Evolutionary conservation across 176 grass and related monocot species (phyloP), one percentile per base, ranked within the genome.

Genomic region (Calamus simplicifolius): DNA sequence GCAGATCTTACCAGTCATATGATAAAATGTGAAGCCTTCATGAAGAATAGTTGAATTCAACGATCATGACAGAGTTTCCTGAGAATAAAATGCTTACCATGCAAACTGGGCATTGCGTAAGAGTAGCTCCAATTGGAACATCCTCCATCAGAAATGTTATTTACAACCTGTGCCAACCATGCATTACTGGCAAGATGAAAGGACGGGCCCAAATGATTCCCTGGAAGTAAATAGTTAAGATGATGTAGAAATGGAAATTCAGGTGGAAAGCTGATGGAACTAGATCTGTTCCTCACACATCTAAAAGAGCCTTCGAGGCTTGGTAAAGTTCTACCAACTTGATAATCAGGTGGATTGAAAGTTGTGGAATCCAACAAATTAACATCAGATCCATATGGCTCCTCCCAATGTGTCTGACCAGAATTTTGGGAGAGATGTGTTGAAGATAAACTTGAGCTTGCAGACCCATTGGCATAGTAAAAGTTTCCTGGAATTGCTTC

Each of bases 371-470:
- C 61, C 48, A 59, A 78, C 73, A 73, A 56, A 56, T 43, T 43
- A 43, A n/a, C 70, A 61, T 73, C 75, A 69, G 69, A 61, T 66
- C 77, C 62, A 58, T 69, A 77, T 64, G 72, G 61, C 52, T 56
- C 29, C 57, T 68, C 61, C 82, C 82, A 80, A 38, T 58, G 72
- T 19, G 57, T 57, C 43, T 19, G 28, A 26, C 25, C 59, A 77
- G 69, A 61, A 65, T 73, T 73, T 54, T 77, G 83, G 51, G 69
- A 70, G 29, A 57, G 21, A 53, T 66, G 16, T 66, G 67, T 57
- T 25, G 52, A 68, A 67, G 84, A 87, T 71, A 79, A 82, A 68
- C 75, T 82, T 63, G 84, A 79, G 52, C 79, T 71, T 58, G 79
- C 70, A 78, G 77, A 75, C 30, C 65, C 75, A 78, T 67, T 67